A percentile compares a stretch with the other conserved stretches of the same genome.
Evolutionary conservation across 1,139 yeast species (phyloP).

Genomic region (Spathaspora sp.): DNA sequence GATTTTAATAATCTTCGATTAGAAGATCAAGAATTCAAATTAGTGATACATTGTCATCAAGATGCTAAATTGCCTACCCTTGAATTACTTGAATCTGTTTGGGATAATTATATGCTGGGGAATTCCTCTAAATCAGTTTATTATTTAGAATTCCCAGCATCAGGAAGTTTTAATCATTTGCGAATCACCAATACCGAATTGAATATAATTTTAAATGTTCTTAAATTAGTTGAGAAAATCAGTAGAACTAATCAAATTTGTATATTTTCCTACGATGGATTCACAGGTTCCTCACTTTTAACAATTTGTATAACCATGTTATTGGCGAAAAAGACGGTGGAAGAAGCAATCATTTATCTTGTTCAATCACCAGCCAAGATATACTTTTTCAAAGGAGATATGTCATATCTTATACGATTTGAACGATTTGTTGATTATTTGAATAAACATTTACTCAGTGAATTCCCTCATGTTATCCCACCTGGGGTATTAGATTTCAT

Average conservation of each 20-base stretch:
- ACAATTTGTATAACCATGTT: conserved; percentile 26
- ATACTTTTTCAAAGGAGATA: conserved; percentile 34
- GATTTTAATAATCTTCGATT: conserved; percentile 27
- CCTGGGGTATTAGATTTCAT: conserved; percentile 7
- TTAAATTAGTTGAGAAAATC: conserved; percentile 30
- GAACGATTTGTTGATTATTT: conserved; percentile 28
- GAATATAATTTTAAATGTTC: conserved; percentile 30
- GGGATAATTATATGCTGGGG: conserved; percentile 10
- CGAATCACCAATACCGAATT: conserved; percentile 26
- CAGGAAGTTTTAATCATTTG: conserved; percentile 27
- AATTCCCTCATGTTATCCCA: conserved; percentile 11
- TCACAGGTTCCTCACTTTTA: conserved; percentile 38
- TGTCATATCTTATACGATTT: conserved; percentile 30
- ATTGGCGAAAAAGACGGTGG: conserved; percentile 21
- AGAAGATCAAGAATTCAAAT: conserved; percentile 23
- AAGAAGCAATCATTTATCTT: conserved; percentile 22
- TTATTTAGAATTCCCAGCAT: conserved; percentile 36
- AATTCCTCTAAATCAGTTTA: conserved; percentile 13
- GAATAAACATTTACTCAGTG: conserved; percentile 7
- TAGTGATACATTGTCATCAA: conserved; percentile 38
- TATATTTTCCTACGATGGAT: conserved; percentile 41
- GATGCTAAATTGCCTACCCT: conserved; percentile 30
- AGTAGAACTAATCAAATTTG: conserved; percentile 25
- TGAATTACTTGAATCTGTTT: conserved; percentile 14
- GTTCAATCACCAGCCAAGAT: conserved; percentile 21